These are phyloP conservation scores for Metarhizium humberi DNA, from an alignment of 2,329 filamentous ascomycete species.

Conservation along the genomic window DNA sequence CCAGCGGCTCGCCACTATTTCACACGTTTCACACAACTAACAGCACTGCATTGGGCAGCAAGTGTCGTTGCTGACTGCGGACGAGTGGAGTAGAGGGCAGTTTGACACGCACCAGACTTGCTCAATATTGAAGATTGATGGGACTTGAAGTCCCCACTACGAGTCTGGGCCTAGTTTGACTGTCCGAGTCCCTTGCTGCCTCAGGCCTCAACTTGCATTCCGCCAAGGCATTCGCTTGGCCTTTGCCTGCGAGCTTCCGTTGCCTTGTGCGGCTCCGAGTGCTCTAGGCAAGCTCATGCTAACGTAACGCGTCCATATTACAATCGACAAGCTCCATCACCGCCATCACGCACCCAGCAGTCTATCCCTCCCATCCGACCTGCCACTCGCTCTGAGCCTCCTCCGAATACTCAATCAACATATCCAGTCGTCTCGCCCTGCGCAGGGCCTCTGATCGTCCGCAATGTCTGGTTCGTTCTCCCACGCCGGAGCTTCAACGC, in stretches of 20 bases:
- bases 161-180: background rate
- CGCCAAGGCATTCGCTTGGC: slow-evolving; percentile 21
- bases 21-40: background rate
- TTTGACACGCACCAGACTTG: no score
- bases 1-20: background rate
- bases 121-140: no score
- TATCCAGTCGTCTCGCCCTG: slow-evolving; percentile 3
- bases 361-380: slow-evolving; percentile 2
- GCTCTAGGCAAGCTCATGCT: slow-evolving; percentile 39
- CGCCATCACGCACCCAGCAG: slow-evolving; percentile 7
- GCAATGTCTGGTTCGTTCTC: slow-evolving; percentile 42
- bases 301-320: slow-evolving; percentile 34
- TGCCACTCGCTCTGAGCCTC: background rate
- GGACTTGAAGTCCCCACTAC: background rate
- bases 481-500: background rate
- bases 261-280: slow-evolving; percentile 13
- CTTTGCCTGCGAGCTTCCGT: slow-evolving; percentile 23
- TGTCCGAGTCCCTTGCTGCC: slow-evolving; percentile 15
- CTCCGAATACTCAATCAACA: slow-evolving; percentile 1
- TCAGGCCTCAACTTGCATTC: slow-evolving; percentile 18
- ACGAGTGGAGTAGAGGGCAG: slow-evolving; percentile 1
- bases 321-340: slow-evolving; percentile 10
- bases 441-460: slow-evolving; percentile 18
- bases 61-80: slow-evolving; percentile 2
- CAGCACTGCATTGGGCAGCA: slow-evolving; percentile 1